Base-by-base conservation (phyloP, 768 basidiomycete species). In the Panellus pusillus region DNA sequence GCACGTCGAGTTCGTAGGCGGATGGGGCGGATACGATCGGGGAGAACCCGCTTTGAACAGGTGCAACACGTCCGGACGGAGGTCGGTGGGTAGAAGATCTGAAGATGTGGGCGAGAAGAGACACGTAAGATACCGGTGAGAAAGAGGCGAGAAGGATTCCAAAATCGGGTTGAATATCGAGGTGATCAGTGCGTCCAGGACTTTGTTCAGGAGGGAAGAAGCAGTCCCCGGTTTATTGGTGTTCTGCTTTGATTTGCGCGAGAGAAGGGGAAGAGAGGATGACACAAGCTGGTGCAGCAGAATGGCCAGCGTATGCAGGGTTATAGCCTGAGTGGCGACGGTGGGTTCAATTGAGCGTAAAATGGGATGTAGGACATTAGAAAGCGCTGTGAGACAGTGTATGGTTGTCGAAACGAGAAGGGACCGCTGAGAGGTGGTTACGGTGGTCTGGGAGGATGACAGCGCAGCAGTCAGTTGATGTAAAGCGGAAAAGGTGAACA, bases 401-500 rank as follows among this genome's bases (percentile, higher is more conserved):
- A 60, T 57, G 29, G 68, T 67, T 14, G 63, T 66, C 28, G 70
- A 65, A 17, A 68, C 37, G 29, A 74, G 61, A 7, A 68, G 55
- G 4, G 57, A 58, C 43, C 55, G 49, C 40, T 66, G 66, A 6
- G 52, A 35, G 1, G 55, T 27, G n/a, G 54, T 56, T 0, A 44
- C 29, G 17, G 46, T 20, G 45, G 65, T 56, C 17, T 57, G 55
- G 45, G 67, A 61, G 11, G 49, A 44, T 9, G 29, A 44, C 18
- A 64, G 48, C 14, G 66, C 48, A 28, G 68, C 60, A 19, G 60
- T 61, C 29, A 73, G 56, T 45, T 65, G 68, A 29, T 65, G 54
- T 40, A 73, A 68, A 20, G 61, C 59, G 32, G 72, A 67, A 53
- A 74, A 53, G 19, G 60, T 50, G 29, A 66, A 60, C 44, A 73